A percentile compares a stretch with the other conserved stretches of the same genome.
phyloP scores from a whole-genome alignment of 495 filamentous ascomycete genomes.

The Penicillium antarcticum region DNA sequence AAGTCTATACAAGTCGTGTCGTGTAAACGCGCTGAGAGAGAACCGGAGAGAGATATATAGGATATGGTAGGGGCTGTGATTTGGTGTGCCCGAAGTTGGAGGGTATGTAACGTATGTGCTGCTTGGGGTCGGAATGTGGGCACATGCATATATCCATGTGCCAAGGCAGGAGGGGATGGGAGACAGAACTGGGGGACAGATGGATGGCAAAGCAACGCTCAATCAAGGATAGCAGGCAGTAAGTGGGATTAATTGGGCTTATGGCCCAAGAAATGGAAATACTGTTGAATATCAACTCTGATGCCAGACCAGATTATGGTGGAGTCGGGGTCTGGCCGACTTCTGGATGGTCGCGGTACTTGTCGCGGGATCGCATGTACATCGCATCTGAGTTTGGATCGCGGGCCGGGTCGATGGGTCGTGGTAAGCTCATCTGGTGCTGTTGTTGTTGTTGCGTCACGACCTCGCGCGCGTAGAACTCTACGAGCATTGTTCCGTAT shows the following conservation, averaged over 20 bases:
- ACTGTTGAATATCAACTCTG: background rate
- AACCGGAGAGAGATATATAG: conserved; percentile 1
- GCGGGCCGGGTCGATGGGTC: conserved; percentile 14
- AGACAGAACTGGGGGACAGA: conserved; percentile 13
- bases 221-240: background rate
- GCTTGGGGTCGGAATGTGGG: conserved; percentile 13
- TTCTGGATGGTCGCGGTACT: conserved; percentile 26
- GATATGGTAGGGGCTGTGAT: background rate
- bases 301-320: conserved; percentile 20
- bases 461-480: conserved; percentile 94
- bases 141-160: conserved; percentile 5
- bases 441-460: conserved; percentile 61
- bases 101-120: conserved; percentile 17
- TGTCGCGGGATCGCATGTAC: conserved; percentile 40
- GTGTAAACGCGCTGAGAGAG: conserved; percentile 21
- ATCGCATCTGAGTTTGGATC: conserved; percentile 32
- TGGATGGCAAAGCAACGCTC: background rate
- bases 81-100: conserved; percentile 5
- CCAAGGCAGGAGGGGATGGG: background rate
- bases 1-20: conserved; percentile 30
- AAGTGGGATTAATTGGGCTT: background rate
- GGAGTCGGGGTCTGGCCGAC: conserved; percentile 42
- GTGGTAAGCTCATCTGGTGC: conserved; percentile 22
- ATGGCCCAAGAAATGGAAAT: background rate
- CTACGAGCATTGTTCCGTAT: conserved; percentile 97